Percentiles rank a stretch among this genome's conserved stretches.
Evolutionary conservation across 441 rosid species (phyloP).

Genomic region (Macaranga tanarius): DNA sequence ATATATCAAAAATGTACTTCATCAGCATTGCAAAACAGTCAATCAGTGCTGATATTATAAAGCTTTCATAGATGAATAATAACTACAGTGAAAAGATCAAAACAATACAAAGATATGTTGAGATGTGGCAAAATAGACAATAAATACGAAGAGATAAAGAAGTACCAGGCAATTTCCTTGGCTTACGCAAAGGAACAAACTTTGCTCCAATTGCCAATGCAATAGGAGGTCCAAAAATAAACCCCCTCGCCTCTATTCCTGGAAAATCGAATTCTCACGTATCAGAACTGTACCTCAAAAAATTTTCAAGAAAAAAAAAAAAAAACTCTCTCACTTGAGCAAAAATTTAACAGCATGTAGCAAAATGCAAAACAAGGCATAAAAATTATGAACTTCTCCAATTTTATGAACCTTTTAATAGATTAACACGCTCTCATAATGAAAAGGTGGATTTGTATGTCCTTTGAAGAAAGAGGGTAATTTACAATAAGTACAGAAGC

Average conservation of each 20-base stretch:
- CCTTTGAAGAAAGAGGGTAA: too few relatives aligned
- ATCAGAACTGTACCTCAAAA: slow-evolving; percentile 7
- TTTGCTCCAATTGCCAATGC: slow-evolving; percentile 98
- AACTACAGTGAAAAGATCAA: neutral
- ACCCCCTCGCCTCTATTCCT: slow-evolving; percentile 98
- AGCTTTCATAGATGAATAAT: neutral
- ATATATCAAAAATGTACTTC: neutral
- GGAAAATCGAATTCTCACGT: slow-evolving; percentile 20
- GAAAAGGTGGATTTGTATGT: neutral
- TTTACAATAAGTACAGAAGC: neutral
- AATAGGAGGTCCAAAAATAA: slow-evolving; percentile 93
- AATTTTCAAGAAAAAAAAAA: neutral
- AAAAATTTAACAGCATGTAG: neutral
- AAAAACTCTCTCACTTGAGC: neutral
- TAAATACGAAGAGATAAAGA: slow-evolving; percentile 7
- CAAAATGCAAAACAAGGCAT: neutral
- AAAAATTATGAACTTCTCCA: too few relatives aligned
- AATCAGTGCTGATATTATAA: neutral
- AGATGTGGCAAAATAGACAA: neutral
- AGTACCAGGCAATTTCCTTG: slow-evolving; percentile 85
- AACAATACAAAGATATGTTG: neutral
- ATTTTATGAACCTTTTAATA: neutral
- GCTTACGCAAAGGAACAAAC: slow-evolving; percentile 91
- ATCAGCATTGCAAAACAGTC: neutral
- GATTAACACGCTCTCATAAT: neutral